Conservation (phyloP, 2,329 filamentous ascomycete species). For the Trichoderma citrinoviride region DNA sequence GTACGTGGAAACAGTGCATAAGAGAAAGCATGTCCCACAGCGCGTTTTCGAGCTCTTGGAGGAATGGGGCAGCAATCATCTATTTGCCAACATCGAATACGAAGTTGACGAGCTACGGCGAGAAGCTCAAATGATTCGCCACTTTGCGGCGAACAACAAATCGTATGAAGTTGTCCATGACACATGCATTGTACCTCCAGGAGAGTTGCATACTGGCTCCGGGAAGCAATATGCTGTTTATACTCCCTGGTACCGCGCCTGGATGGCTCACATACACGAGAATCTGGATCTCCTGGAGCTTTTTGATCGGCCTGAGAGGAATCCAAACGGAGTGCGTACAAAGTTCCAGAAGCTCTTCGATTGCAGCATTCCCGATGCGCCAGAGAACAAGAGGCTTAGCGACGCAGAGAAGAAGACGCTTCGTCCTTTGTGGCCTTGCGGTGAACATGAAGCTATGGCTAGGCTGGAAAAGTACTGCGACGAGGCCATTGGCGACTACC, state of each 20-base stretch:
- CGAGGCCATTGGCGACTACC: conserved; percentile 61
- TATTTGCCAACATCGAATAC: conserved; percentile 85
- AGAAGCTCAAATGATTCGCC: conserved; percentile 64
- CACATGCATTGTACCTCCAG: conserved; percentile 78
- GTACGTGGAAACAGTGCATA: conserved; percentile 68
- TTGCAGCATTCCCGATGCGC: conserved; percentile 57
- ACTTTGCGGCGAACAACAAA: conserved; percentile 61
- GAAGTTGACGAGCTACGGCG: conserved; percentile 85
- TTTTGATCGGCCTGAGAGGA: conserved; percentile 48
- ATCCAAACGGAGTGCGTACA: conserved; percentile 37
- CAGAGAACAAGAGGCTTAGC: conserved; percentile 60
- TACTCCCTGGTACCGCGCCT: conserved; percentile 74
- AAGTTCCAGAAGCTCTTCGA: conserved; percentile 58
- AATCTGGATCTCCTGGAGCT: conserved; percentile 65
- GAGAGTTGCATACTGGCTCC: conserved; percentile 60
- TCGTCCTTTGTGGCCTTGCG: conserved; percentile 65
- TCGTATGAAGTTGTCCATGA: conserved; percentile 73
- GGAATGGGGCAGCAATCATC: conserved; percentile 69
- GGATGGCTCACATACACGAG: conserved; percentile 69
- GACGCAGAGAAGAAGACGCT: conserved; percentile 59
- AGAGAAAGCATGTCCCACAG: conserved; percentile 59
- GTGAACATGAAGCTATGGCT: conserved; percentile 67
- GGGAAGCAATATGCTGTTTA: conserved; percentile 85
- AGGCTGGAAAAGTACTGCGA: conserved; percentile 67
- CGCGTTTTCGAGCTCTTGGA: conserved; percentile 64